Evolutionary conservation across 805 yeast species (phyloP).

Genomic region (Yarrowia phangngaensis): DNA sequence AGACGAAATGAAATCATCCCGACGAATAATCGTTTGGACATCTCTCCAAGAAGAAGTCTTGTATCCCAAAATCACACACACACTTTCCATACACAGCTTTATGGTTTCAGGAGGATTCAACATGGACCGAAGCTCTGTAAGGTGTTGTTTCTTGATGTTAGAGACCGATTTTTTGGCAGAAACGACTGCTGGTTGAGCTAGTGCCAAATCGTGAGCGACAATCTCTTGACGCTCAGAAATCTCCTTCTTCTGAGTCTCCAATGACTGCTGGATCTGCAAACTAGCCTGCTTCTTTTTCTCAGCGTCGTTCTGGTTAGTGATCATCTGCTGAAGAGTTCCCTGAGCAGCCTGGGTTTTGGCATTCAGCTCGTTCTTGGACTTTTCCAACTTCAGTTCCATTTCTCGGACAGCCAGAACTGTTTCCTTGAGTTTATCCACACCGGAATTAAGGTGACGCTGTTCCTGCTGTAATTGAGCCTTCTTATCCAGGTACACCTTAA

Average conservation of each 20-base stretch:
- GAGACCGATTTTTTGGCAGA: constrained; percentile 90
- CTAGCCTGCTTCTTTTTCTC: constrained; percentile 88
- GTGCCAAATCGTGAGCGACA: constrained; percentile 62
- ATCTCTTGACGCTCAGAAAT: constrained; percentile 50
- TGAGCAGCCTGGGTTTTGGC: constrained; percentile 66
- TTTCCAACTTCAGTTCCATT: constrained; percentile 52
- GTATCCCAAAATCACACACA: constrained; percentile 76
- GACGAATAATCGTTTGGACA: constrained; percentile 71
- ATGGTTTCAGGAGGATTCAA: constrained; percentile 86
- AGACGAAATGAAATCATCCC: constrained; percentile 81
- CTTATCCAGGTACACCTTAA: constrained; percentile 43
- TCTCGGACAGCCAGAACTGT: constrained; percentile 69
- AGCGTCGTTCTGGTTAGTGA: constrained; percentile 83
- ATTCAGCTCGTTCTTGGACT: constrained; percentile 49
- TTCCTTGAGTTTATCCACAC: constrained; percentile 70
- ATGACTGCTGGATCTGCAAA: constrained; percentile 63
- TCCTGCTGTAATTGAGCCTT: constrained; percentile 53
- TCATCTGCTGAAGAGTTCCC: constrained; percentile 66
- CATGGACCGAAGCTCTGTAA: constrained; percentile 87
- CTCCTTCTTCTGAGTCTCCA: constrained; percentile 61
- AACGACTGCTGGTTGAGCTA: constrained; percentile 76
- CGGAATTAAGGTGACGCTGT: constrained; percentile 68
- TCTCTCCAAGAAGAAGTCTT: constrained; percentile 68
- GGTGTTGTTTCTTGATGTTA: constrained; percentile 85
- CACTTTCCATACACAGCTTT: constrained; percentile 80